Percentiles rank a stretch among this genome's conserved stretches.
Evolutionary conservation across 1,139 yeast genomes (phyloP).

Genomic region (Suhomyces chickasaworum): DNA sequence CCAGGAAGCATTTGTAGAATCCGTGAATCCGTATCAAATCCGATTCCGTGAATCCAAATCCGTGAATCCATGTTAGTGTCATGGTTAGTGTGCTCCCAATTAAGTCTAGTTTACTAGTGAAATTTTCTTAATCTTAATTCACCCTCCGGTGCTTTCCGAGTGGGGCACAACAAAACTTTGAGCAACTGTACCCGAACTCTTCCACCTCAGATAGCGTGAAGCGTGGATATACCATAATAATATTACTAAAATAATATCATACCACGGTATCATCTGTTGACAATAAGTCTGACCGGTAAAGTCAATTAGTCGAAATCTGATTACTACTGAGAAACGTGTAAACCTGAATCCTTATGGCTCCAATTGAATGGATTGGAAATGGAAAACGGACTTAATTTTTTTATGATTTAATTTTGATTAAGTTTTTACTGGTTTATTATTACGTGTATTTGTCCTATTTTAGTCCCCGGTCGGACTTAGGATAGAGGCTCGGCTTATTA

Average conservation of each 20-base stretch:
- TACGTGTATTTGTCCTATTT: neutral
- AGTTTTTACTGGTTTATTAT: neutral
- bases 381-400: too few species aligned
- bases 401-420: too few species aligned
- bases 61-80: too few species aligned
- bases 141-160: neutral
- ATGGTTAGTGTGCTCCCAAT: too few species aligned
- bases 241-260: neutral
- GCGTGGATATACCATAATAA: neutral
- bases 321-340: neutral
- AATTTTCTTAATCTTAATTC: neutral
- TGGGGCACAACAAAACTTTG: neutral
- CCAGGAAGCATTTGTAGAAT: too few species aligned
- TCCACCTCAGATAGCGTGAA: neutral
- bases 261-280: neutral
- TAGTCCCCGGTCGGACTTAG: neutral
- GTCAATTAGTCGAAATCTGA: neutral
- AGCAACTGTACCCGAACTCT: neutral
- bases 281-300: neutral
- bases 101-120: too few species aligned
- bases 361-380: too few species aligned
- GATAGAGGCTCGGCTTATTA: neutral
- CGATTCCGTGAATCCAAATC: too few species aligned
- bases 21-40: too few species aligned
- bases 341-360: too few species aligned